Evolutionary conservation across 108 stramenopile genomes (phyloP).

Genomic region (Pseudonitzschia pungens): DNA sequence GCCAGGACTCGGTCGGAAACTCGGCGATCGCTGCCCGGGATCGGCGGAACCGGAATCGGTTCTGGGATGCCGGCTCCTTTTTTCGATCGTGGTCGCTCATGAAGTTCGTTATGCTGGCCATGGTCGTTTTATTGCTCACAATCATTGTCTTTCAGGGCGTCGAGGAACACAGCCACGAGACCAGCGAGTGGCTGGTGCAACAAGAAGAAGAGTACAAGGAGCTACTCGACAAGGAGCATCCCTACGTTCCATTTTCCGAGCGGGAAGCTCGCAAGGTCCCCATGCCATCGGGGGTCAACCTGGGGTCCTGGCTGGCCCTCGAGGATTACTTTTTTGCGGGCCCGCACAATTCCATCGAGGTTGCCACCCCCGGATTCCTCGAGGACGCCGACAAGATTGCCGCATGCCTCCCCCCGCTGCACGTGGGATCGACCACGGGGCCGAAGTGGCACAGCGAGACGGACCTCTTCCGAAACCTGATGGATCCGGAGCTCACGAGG

Average conservation of each 20-base stretch:
- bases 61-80: constrained; percentile 12
- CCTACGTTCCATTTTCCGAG: neutral
- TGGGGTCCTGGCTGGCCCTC: constrained; percentile 74
- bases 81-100: neutral
- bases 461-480: constrained; percentile 58
- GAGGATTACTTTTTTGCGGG: constrained; percentile 84
- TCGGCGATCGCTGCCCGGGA: neutral
- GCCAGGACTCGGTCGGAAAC: neutral
- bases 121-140: neutral
- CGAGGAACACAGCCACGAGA: neutral
- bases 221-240: neutral
- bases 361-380: constrained; percentile 47
- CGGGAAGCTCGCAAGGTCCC: neutral
- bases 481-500: neutral
- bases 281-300: constrained; percentile 51
- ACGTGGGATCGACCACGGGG: constrained; percentile 48
- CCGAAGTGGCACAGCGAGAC: constrained; percentile 74
- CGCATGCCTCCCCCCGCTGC: constrained; percentile 66
- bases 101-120: neutral
- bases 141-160: constrained; percentile 4
- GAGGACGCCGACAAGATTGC: constrained; percentile 43
- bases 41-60: neutral
- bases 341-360: constrained; percentile 58
- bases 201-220: neutral
- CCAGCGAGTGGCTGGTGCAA: neutral